Conservation (phyloP, 257 asterid species). For the Plantago ovata region DNA sequence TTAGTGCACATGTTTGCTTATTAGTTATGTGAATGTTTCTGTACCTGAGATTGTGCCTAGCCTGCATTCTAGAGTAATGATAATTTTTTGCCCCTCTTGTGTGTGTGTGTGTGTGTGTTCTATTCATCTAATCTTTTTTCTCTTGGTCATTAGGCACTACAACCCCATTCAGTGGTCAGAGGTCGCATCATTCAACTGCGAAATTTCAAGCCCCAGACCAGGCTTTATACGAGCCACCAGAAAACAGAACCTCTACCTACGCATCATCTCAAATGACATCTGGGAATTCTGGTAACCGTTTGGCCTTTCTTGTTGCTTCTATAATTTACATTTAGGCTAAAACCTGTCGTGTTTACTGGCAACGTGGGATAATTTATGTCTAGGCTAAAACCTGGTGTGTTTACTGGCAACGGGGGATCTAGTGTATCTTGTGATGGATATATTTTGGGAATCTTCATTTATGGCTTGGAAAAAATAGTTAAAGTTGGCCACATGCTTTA, state of each 20-base stretch:
- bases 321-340: constrained; percentile 7
- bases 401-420: constrained; percentile 4
- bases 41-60: no score
- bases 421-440: neutral
- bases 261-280: constrained; percentile 30
- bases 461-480: neutral
- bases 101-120: no score
- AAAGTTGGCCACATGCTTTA: neutral
- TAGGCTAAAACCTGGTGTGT: constrained; percentile 3
- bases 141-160: constrained; percentile 34
- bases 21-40: no score
- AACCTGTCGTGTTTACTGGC: neutral
- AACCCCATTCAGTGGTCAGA: constrained; percentile 33
- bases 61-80: no score
- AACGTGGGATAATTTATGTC: constrained; percentile 2
- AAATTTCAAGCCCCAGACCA: constrained; percentile 70
- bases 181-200: constrained; percentile 40
- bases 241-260: constrained; percentile 34
- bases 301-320: neutral
- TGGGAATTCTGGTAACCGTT: constrained; percentile 47
- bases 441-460: neutral
- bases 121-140: neutral
- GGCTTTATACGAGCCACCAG: constrained; percentile 60
- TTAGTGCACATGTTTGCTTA: no score
- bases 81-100: no score